These are phyloP conservation scores for Ambrosia hybrid DNA, from an alignment of 140 eudicot species.

Conservation along the genomic window DNA sequence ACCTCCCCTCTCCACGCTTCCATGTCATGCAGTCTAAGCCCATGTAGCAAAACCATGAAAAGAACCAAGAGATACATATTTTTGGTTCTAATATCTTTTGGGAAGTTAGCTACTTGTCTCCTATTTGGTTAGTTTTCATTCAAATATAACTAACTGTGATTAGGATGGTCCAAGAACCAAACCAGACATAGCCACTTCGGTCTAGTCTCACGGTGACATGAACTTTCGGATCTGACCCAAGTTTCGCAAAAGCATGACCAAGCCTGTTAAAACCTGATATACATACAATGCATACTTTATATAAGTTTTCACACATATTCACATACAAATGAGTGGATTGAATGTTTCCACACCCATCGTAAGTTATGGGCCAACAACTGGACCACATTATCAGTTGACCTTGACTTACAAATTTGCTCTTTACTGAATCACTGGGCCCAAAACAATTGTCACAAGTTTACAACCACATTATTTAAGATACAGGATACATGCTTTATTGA, in stretches of 20 bases:
- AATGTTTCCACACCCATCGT: not conserved
- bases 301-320: not conserved
- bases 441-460: not conserved
- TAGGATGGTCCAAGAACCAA: no score
- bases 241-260: not conserved
- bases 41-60: no score
- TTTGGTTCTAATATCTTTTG: no score
- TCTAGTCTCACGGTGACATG: not conserved
- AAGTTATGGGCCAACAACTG: not conserved
- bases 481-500: constrained; percentile 22
- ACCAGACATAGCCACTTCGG: not conserved
- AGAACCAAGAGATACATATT: no score
- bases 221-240: not conserved
- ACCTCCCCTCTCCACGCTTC: no score
- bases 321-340: not conserved
- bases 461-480: constrained; percentile 14
- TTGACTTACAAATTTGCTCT: not conserved
- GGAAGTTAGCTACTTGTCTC: no score
- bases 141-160: no score
- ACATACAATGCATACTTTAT: not conserved
- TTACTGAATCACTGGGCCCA: not conserved
- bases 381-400: constrained; percentile 2
- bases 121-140: no score
- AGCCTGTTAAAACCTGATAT: not conserved
- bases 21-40: not conserved